Evolutionary conservation across 148 eudicot species (phyloP), one percentile per base, ranked within the genome.

Genomic region (Nepenthes mirabilis): DNA sequence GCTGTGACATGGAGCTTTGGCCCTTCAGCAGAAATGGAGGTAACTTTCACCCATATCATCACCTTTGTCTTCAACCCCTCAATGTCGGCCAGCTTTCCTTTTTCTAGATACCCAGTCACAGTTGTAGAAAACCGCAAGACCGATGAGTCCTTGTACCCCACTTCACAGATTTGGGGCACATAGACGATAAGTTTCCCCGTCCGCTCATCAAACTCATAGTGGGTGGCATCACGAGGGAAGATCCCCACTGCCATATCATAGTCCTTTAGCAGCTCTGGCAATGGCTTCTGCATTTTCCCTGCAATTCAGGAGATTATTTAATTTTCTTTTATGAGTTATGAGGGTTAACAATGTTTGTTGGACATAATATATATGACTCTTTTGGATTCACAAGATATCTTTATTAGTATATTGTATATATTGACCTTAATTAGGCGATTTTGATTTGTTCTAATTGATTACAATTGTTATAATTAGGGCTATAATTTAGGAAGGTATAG

Each of bases 221-320:
- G 89, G 60, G 96, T 93, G 23, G 91, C 99, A 61, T 93, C 91
- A 47, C 83, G 88, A 10, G 99, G 99, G 65, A 93, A 93, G 75
- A 93, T 83, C 10, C 99, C 99, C 10, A 71, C 71, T 37, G 99
- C 71, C 37, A 93, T 66, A 73, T 93, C 84, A 54, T 86, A 76
- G 49, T 93, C 96, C 79, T 93, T 80, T n/a, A 93, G 80, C 54
- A 93, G 80, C 48, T 93, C 96, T 12, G 85, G 82, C 59, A 88
- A 69, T 23, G 99, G 91, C 72, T 80, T 82, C 59, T 93, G 99
- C 99, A 93, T 79, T 74, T 82, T 86, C 50, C 95, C 95, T 91
- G 82, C 69, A 80, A 60, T 71, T 56, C 33, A 62, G 12, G 34
- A 7, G 34, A 54, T 23, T 23, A 23, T 23, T 23, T 23, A 23